Evolutionary conservation across 768 basidiomycete genomes (phyloP).

Genomic region (Roridomyces roridus): DNA sequence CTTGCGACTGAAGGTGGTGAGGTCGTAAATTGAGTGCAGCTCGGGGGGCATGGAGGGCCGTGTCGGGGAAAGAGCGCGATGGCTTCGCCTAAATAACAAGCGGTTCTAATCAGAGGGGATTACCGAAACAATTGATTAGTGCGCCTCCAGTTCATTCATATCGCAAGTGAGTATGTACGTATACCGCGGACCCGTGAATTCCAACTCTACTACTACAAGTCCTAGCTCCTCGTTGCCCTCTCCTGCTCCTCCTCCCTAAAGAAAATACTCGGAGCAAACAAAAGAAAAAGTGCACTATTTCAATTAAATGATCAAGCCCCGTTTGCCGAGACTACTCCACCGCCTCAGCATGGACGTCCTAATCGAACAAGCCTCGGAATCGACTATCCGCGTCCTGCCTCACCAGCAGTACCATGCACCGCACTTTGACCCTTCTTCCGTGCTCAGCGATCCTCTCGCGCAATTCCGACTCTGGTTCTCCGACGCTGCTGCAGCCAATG

Average conservation of each 20-base stretch:
- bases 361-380: slow-evolving; percentile 51
- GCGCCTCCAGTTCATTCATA: too few species aligned
- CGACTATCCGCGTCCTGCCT: slow-evolving; percentile 68
- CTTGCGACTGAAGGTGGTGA: slow-evolving; percentile 85
- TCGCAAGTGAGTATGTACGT: too few species aligned
- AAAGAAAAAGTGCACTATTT: too few species aligned
- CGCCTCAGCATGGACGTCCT: slow-evolving; percentile 43
- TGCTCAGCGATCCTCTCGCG: slow-evolving; percentile 72
- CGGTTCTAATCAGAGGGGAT: too few species aligned
- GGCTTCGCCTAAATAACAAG: background rate
- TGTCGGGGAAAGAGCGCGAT: background rate
- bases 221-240: too few species aligned
- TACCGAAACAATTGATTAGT: too few species aligned
- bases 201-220: too few species aligned
- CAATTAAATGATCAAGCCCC: too few species aligned
- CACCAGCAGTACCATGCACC: slow-evolving; percentile 77
- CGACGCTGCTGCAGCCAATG: slow-evolving; percentile 58
- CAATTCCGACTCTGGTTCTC: slow-evolving; percentile 92
- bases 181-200: too few species aligned
- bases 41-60: background rate
- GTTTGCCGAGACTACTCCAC: too few species aligned
- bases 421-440: slow-evolving; percentile 69
- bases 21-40: slow-evolving; percentile 85
- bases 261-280: too few species aligned
- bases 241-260: too few species aligned